phyloP scores from a whole-genome alignment of 345 rosid species.

The Punica granatum region DNA sequence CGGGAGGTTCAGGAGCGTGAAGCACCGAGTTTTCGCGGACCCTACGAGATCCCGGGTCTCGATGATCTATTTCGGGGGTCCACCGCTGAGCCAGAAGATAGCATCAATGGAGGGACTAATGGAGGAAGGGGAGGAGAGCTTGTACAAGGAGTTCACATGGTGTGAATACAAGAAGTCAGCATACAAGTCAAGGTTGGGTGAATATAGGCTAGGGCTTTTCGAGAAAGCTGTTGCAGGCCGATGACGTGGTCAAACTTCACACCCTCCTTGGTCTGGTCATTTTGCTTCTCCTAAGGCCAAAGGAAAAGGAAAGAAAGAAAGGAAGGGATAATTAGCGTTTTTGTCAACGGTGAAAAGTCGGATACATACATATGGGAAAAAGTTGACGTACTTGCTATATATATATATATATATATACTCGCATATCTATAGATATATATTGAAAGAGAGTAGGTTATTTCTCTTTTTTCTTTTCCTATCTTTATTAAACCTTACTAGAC shows the following conservation, averaged over 20 bases:
- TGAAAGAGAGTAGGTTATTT: no score
- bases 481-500: not conserved
- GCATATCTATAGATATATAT: no score
- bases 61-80: slow-evolving; percentile 88
- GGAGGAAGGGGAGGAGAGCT: slow-evolving; percentile 47
- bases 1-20: slow-evolving; percentile 83
- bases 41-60: slow-evolving; percentile 57
- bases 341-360: not conserved
- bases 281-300: no score
- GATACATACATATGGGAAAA: not conserved
- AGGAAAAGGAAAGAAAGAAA: no score
- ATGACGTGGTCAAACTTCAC: not conserved
- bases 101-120: slow-evolving; percentile 41
- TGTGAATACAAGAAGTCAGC: slow-evolving; percentile 66
- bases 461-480: not conserved
- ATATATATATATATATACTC: no score
- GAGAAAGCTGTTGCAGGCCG: slow-evolving; percentile 27
- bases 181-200: slow-evolving; percentile 69
- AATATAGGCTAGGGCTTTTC: slow-evolving; percentile 59
- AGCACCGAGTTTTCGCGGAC: slow-evolving; percentile 72
- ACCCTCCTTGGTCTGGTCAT: no score
- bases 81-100: slow-evolving; percentile 55
- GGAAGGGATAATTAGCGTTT: not conserved
- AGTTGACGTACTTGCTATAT: not conserved
- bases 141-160: slow-evolving; percentile 90